A percentile compares a stretch with the other conserved stretches of the same genome.
These are phyloP conservation scores for Verruconis gallopava DNA, from an alignment of 2,329 filamentous ascomycete species.

Conservation along the genomic window DNA sequence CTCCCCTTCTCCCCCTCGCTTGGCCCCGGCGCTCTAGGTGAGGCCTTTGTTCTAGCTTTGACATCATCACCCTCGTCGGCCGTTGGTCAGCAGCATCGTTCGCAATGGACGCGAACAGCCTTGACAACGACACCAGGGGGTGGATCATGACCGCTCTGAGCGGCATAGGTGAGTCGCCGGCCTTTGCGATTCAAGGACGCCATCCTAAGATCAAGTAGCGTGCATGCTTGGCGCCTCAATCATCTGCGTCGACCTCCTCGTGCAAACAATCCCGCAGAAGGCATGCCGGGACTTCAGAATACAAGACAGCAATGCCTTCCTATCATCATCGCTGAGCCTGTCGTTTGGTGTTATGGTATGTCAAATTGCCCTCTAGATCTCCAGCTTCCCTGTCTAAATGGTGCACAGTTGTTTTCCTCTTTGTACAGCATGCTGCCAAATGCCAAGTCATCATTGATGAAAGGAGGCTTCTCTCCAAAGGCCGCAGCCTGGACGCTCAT, in stretches of 20 bases:
- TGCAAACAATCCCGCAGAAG: conserved; percentile 54
- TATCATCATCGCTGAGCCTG: conserved; percentile 77
- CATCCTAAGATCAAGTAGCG: conserved; percentile 15
- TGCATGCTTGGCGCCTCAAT: conserved; percentile 57
- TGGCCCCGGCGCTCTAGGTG: too few species aligned
- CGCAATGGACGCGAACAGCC: conserved; percentile 22
- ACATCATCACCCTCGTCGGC: too few species aligned
- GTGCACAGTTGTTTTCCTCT: conserved; percentile 70
- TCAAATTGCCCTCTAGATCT: conserved; percentile 8
- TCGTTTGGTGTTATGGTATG: conserved; percentile 93
- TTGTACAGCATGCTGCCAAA: conserved; percentile 89
- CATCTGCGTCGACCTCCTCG: conserved; percentile 72
- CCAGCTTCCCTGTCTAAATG: not conserved
- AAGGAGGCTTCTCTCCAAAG: conserved; percentile 53
- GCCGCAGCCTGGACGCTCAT: conserved; percentile 57
- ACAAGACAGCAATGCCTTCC: conserved; percentile 75
- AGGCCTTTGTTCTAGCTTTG: too few species aligned
- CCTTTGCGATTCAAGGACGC: conserved; percentile 4
- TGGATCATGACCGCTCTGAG: conserved; percentile 83
- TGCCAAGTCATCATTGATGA: conserved; percentile 61
- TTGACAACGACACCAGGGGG: conserved; percentile 74
- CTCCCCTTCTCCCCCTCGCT: too few species aligned
- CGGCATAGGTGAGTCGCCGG: conserved; percentile 49
- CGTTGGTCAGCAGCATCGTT: not conserved
- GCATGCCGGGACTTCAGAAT: conserved; percentile 54